Percentiles rank a stretch among this genome's conserved stretches.
phyloP scores from a whole-genome alignment of 345 rosid species.

The Salix suchowensis region DNA sequence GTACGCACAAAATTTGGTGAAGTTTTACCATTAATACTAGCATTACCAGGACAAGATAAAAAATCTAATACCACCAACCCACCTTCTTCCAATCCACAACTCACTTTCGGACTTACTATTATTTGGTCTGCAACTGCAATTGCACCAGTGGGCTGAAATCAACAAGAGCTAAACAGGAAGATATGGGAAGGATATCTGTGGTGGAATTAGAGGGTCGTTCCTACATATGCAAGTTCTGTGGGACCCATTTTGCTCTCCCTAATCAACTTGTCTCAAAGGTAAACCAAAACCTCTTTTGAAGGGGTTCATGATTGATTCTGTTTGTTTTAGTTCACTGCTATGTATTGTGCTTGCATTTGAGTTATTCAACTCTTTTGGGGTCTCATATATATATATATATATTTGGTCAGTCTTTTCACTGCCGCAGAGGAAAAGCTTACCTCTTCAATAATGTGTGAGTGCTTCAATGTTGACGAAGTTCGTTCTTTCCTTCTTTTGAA shows the following conservation, averaged over 20 bases:
- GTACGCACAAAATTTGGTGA: too few species aligned
- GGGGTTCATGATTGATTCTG: neutral
- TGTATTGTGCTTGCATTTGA: neutral
- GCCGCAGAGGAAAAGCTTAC: conserved; percentile 75
- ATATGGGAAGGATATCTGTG: conserved; percentile 78
- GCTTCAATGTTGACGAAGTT: conserved; percentile 5
- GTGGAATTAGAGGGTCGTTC: conserved; percentile 92
- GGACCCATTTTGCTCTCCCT: conserved; percentile 75
- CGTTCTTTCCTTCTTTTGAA: neutral
- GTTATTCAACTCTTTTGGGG: neutral
- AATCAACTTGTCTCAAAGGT: conserved; percentile 68
- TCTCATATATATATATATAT: too few species aligned
- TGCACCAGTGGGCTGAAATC: neutral
- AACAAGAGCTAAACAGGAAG: neutral
- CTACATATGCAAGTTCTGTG: conserved; percentile 84
- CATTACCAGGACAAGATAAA: too few species aligned
- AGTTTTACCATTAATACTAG: too few species aligned
- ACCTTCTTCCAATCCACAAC: too few species aligned
- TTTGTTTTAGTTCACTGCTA: neutral
- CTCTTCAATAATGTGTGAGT: conserved; percentile 77
- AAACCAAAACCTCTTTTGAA: neutral
- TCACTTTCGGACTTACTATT: too few species aligned
- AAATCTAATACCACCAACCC: too few species aligned
- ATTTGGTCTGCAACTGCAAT: neutral
- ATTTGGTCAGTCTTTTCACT: conserved; percentile 50